Percentiles rank a stretch among this genome's conserved stretches.
Conservation (phyloP, 768 basidiomycete species). For the Serendipita sp. region DNA sequence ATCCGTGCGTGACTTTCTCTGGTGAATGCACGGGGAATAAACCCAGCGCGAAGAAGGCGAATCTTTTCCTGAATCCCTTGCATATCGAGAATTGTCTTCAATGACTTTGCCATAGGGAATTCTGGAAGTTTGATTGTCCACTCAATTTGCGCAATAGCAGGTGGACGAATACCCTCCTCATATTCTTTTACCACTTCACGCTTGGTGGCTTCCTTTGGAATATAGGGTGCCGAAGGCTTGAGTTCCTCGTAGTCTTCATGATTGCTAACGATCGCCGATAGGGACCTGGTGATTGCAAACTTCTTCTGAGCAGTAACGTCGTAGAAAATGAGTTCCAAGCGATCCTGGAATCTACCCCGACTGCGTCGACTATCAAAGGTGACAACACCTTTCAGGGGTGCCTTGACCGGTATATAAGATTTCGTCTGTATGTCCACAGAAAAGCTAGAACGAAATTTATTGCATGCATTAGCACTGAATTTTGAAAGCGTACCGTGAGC, state of each 20-base stretch:
- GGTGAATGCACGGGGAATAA: slow-evolving; percentile 28
- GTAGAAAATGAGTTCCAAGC: slow-evolving; percentile 37
- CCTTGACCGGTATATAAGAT: background rate
- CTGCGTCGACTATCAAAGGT: slow-evolving; percentile 3
- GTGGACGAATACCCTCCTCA: slow-evolving; percentile 13
- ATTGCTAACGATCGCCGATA: slow-evolving; percentile 32
- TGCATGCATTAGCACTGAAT: background rate
- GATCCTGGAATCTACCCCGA: slow-evolving; percentile 35
- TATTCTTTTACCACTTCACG: slow-evolving; percentile 11
- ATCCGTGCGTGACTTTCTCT: slow-evolving; percentile 26
- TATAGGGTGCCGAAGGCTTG: slow-evolving; percentile 31
- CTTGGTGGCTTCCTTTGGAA: slow-evolving; percentile 22
- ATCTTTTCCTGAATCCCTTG: slow-evolving; percentile 18
- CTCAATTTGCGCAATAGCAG: background rate
- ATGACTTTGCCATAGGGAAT: background rate
- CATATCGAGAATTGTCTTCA: slow-evolving; percentile 16
- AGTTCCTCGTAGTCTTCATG: slow-evolving; percentile 30
- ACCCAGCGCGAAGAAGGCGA: slow-evolving; percentile 10
- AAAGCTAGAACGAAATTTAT: background rate
- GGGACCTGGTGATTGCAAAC: slow-evolving; percentile 34
- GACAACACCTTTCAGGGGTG: background rate
- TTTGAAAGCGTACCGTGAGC: background rate
- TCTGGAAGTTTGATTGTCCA: slow-evolving; percentile 8
- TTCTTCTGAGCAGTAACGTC: slow-evolving; percentile 26
- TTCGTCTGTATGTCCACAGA: background rate